A percentile compares a stretch with the other conserved stretches of the same genome.
Conservation (phyloP, 495 filamentous ascomycete genomes). For the Aspergillus ellipticus region DNA sequence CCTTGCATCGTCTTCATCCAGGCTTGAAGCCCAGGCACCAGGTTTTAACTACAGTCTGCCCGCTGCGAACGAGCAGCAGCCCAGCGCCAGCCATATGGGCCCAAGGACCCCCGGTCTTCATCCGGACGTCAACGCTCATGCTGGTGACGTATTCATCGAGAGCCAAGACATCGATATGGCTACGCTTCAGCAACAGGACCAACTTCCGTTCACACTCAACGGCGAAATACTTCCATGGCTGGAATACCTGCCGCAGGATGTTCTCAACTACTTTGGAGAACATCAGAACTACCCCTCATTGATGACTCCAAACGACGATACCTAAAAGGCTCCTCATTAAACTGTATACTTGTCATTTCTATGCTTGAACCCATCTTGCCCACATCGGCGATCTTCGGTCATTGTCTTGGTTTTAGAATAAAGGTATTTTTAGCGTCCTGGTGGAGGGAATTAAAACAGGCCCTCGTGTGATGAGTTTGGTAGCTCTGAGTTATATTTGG, state of each 20-base stretch:
- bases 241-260: conserved; percentile 63
- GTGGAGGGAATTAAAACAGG: conserved; percentile 11
- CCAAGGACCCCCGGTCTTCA: conserved; percentile 32
- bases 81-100: conserved; percentile 34
- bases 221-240: conserved; percentile 64
- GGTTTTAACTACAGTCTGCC: conserved; percentile 26
- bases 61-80: conserved; percentile 33
- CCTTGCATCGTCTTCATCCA: conserved; percentile 21
- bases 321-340: conserved; percentile 25
- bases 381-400: conserved; percentile 20
- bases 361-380: conserved; percentile 9
- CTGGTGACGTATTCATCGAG: conserved; percentile 63
- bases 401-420: conserved; percentile 8
- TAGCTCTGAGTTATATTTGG: too few species aligned
- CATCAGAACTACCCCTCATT: conserved; percentile 32
- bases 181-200: conserved; percentile 37
- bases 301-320: conserved; percentile 32
- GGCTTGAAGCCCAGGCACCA: conserved; percentile 18
- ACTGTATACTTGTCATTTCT: conserved; percentile 18
- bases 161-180: conserved; percentile 68
- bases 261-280: conserved; percentile 54
- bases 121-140: conserved; percentile 30
- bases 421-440: conserved; percentile 11
- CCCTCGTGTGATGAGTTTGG: neutral
- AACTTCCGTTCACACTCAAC: conserved; percentile 42